phyloP scores from a whole-genome alignment of 192 early-diverging fungal genomes.

The Piromyces finnis region DNA sequence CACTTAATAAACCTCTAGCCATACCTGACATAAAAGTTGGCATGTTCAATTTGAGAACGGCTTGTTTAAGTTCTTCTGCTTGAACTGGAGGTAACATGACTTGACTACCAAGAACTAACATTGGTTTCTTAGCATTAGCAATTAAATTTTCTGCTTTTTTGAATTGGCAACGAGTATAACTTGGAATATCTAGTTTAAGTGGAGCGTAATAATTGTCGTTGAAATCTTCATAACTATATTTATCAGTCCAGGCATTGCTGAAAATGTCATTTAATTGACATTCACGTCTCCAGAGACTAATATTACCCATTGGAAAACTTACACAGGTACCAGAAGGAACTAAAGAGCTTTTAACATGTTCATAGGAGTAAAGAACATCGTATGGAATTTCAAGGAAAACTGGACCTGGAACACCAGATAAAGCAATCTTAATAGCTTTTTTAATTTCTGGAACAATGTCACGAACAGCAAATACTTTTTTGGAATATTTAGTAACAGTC shows the following conservation, averaged over 20 bases:
- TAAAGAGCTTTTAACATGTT: neutral
- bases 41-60: neutral
- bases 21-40: neutral
- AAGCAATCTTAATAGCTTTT: neutral
- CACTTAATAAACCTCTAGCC: neutral
- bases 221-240: neutral
- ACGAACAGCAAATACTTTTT: neutral
- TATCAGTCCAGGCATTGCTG: neutral
- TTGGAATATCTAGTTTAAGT: neutral
- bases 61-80: neutral
- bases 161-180: neutral
- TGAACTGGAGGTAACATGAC: neutral
- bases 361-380: neutral
- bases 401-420: neutral
- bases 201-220: neutral
- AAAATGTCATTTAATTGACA: neutral
- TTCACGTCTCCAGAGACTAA: neutral
- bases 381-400: neutral
- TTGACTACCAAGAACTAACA: neutral
- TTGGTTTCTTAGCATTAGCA: neutral
- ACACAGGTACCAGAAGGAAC: neutral
- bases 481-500: neutral
- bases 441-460: neutral
- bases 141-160: neutral
- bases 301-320: neutral